These are phyloP conservation scores for Aspergillus pseudoglaucus DNA, from an alignment of 2,329 filamentous ascomycete genomes.

Conservation along the genomic window DNA sequence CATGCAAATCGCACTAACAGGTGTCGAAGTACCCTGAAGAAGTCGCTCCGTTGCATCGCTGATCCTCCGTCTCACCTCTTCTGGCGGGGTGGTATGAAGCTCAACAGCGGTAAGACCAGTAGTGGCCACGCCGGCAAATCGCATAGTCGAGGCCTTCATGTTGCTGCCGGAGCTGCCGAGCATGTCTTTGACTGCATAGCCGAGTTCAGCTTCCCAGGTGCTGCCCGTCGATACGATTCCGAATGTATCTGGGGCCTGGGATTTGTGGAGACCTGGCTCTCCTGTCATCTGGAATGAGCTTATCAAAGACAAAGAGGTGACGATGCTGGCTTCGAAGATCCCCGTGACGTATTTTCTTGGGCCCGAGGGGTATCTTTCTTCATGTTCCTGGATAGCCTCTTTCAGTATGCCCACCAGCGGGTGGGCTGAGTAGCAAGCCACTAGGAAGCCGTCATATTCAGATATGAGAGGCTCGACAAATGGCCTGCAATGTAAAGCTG, in stretches of 20 bases:
- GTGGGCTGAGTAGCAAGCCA: conserved; percentile 86
- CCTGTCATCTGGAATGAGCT: conserved; percentile 31
- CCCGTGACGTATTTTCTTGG: conserved; percentile 58
- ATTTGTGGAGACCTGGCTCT: conserved; percentile 18
- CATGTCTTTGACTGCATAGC: conserved; percentile 57
- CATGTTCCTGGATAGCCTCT: conserved; percentile 28
- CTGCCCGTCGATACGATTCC: conserved; percentile 84
- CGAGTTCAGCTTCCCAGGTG: conserved; percentile 72
- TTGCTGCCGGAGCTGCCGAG: conserved; percentile 46
- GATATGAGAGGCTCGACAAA: conserved; percentile 42
- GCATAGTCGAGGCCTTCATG: conserved; percentile 29
- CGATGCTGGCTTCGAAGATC: conserved; percentile 80
- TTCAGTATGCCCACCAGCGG: conserved; percentile 62
- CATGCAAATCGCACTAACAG: conserved; percentile 66
- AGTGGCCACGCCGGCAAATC: conserved; percentile 74
- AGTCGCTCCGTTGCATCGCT: conserved; percentile 63
- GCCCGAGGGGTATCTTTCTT: conserved; percentile 13
- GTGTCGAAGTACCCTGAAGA: conserved; percentile 43
- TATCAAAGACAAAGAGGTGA: conserved; percentile 54
- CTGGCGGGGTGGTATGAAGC: conserved; percentile 62
- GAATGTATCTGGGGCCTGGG: conserved; percentile 50
- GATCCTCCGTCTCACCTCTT: conserved; percentile 60
- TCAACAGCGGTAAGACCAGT: conserved; percentile 76
- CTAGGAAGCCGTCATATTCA: conserved; percentile 64
- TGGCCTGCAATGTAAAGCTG: conserved; percentile 55